A percentile compares a stretch with the other conserved stretches of the same genome.
These are phyloP conservation scores for Ophiostoma sp. DNA, from an alignment of 2,329 filamentous ascomycete genomes.

Conservation along the genomic window DNA sequence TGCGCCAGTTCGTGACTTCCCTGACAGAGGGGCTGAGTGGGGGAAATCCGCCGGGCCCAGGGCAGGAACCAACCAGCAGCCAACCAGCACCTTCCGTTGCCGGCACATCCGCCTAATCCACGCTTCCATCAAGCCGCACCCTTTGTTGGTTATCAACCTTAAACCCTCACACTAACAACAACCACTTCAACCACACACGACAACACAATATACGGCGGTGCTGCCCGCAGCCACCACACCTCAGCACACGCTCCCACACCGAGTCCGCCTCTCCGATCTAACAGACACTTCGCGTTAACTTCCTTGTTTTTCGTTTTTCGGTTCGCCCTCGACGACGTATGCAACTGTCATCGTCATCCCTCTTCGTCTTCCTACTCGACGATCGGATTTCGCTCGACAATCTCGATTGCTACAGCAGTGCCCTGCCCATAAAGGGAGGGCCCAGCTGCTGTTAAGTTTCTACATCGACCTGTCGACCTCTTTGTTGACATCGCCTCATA, in stretches of 20 bases:
- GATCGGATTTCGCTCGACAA: not conserved
- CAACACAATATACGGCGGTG: not conserved
- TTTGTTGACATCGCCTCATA: not conserved
- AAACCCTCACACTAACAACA: not conserved
- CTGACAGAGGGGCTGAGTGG: slow-evolving; percentile 8
- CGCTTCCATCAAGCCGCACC: not conserved
- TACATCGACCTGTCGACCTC: too few relatives aligned
- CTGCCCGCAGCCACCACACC: slow-evolving; percentile 10
- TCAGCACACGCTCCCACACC: not conserved
- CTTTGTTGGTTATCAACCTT: not conserved
- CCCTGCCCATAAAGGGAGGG: slow-evolving; percentile 19
- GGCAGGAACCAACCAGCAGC: slow-evolving; percentile 1
- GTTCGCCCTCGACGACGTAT: not conserved
- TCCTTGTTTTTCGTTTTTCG: not conserved
- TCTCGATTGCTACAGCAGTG: not conserved
- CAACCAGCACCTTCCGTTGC: slow-evolving; percentile 19
- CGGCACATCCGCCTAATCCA: slow-evolving; percentile 8
- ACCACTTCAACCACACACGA: not conserved
- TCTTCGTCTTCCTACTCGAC: not conserved
- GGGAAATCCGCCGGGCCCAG: not conserved
- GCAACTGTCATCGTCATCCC: not conserved
- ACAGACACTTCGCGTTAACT: not conserved
- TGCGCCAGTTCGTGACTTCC: not conserved
- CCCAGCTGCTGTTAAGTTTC: not conserved
- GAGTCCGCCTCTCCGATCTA: not conserved